Conservation (phyloP, 768 basidiomycete species). For the Chiua virens region DNA sequence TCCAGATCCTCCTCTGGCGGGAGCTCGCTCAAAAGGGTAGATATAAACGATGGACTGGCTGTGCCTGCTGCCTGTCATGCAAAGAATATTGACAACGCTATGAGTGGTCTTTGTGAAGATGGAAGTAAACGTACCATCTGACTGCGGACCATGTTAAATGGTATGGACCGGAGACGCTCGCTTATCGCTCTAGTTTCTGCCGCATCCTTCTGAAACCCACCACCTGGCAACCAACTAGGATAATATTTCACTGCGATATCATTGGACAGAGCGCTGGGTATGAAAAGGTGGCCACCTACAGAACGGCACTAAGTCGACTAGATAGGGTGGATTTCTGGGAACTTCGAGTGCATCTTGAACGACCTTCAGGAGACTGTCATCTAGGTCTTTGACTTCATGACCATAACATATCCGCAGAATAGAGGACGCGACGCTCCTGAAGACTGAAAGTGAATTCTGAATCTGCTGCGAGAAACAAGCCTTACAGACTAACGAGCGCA, state of each 20-base stretch:
- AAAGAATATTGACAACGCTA: neutral
- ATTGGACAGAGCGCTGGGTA: neutral
- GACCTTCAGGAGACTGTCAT: conserved; percentile 7
- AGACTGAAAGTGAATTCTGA: neutral
- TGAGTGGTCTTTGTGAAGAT: neutral
- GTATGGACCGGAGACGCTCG: neutral
- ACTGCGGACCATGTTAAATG: conserved; percentile 8
- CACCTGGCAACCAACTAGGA: conserved; percentile 17
- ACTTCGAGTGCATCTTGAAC: conserved; percentile 1
- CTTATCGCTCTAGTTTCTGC: neutral
- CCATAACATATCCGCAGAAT: conserved; percentile 1
- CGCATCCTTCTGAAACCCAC: conserved; percentile 9
- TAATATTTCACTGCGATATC: conserved; percentile 10
- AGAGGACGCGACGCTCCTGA: neutral
- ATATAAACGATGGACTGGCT: conserved; percentile 8
- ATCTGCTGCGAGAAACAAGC: neutral
- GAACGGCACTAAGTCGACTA: conserved; percentile 8
- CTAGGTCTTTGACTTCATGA: neutral
- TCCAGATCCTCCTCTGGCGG: conserved; percentile 6
- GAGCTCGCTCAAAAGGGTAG: conserved; percentile 11
- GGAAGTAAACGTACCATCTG: conserved; percentile 3
- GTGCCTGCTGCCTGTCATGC: conserved; percentile 3
- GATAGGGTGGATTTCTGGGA: conserved; percentile 1
- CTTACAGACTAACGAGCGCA: neutral
- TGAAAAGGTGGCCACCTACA: neutral